Conservation (phyloP, 108 stramenopile species). For the Chaetoceros muelleri region DNA sequence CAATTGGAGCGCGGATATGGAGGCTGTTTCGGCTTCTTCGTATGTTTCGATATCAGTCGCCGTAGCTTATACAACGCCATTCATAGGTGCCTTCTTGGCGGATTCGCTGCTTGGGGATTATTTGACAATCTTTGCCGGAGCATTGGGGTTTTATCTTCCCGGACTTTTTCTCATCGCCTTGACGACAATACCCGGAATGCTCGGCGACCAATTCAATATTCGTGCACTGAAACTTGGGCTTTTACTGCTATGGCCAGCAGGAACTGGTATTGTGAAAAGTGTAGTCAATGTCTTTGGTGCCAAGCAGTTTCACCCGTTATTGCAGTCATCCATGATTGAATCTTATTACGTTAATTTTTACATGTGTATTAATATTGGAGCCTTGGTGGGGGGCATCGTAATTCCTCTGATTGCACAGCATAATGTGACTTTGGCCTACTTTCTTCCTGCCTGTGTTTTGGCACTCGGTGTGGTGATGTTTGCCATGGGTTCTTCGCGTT, state of each 20-base stretch:
- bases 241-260: conserved; percentile 67
- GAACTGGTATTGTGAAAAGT: conserved; percentile 75
- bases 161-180: conserved; percentile 61
- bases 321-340: conserved; percentile 69
- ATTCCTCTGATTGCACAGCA: conserved; percentile 64
- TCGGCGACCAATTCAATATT: conserved; percentile 50
- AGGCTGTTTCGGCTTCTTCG: conserved; percentile 45
- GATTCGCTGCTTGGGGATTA: conserved; percentile 75
- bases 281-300: conserved; percentile 85
- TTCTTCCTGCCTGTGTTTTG: conserved; percentile 54
- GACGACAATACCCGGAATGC: conserved; percentile 46
- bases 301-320: conserved; percentile 76
- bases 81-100: conserved; percentile 65
- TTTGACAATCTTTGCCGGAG: conserved; percentile 47
- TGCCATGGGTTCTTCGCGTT: conserved; percentile 44
- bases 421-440: conserved; percentile 66
- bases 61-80: conserved; percentile 77
- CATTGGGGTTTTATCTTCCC: conserved; percentile 56
- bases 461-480: conserved; percentile 50
- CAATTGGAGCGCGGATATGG: conserved; percentile 64
- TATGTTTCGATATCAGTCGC: conserved; percentile 69
- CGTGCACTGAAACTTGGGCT: conserved; percentile 37
- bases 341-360: conserved; percentile 82
- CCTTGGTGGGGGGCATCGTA: conserved; percentile 63
- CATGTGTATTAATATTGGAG: conserved; percentile 86